phyloP scores from a whole-genome alignment of 306 rosid species.

The Citrullus mucosospermus region DNA sequence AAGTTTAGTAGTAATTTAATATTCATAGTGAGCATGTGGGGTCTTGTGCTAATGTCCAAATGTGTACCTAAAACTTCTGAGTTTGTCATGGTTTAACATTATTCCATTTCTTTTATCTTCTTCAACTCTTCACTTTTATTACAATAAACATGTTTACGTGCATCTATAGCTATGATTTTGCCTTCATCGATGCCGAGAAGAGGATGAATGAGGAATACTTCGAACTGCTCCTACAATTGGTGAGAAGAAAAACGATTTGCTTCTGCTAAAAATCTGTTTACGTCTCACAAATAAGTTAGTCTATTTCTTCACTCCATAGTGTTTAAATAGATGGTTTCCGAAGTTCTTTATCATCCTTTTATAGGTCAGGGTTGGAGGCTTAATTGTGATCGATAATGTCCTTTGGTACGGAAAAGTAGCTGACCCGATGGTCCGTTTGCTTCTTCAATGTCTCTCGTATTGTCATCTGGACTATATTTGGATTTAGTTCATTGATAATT shows the following conservation, averaged over 20 bases:
- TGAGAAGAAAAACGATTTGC: constrained; percentile 20
- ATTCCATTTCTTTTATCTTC: background rate
- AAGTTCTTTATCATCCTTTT: constrained; percentile 10
- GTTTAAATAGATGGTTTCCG: background rate
- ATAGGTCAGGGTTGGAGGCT: constrained; percentile 81
- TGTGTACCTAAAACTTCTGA: background rate
- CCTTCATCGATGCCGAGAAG: constrained; percentile 92
- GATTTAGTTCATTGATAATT: background rate
- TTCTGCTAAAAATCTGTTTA: background rate
- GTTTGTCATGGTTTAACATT: background rate
- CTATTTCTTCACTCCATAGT: background rate
- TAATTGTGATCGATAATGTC: constrained; percentile 79
- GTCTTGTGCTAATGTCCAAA: background rate
- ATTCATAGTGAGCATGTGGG: too few relatives aligned
- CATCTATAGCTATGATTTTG: constrained; percentile 77
- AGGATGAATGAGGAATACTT: constrained; percentile 68
- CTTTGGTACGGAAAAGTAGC: constrained; percentile 98
- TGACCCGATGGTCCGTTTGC: constrained; percentile 51
- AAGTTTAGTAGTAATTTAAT: background rate
- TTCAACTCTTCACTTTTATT: background rate
- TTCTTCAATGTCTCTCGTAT: background rate
- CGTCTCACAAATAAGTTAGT: background rate
- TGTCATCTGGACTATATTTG: background rate
- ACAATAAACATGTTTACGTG: constrained; percentile 1
- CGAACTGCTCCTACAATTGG: constrained; percentile 67